Evolutionary conservation across 352 stramenopile species (phyloP), one percentile per base, ranked within the genome.

Genomic region (Stramenopiles sp.): DNA sequence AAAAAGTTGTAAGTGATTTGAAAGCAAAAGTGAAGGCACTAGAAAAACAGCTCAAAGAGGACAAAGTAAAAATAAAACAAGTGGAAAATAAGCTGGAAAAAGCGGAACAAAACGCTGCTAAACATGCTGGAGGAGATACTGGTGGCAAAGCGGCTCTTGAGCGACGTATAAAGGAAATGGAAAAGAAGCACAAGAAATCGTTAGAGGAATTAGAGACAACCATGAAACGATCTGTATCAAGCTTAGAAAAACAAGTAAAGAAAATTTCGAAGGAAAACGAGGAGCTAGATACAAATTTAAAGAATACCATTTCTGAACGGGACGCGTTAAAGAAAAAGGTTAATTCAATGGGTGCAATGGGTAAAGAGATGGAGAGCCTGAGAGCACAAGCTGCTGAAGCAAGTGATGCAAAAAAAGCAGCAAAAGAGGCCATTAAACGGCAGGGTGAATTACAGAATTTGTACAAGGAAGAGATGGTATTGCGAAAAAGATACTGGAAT

Each of bases 391-490:
- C 71, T 14, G 71, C 71, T 4, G 80, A 91, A 96, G 82, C 90
- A 95, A 82, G 83, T 87, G 30, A 87, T 97, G 81, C 90, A 92
- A 29, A 96, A 96, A 87, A 97, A 96, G 82, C 96, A 97, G 71
- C 71, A 14, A 33, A 78, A 31, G 71, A 78, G 4, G 71, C 71
- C 8, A 33, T 33, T 8, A 78, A 78, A 14, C 30, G 71, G 71
- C 71, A 78, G 22, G 71, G 71, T 78, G 71, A 31, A 33, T 78
- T 78, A 14, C 30, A 78, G 22, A 14, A 78, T 55, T 55, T 55
- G 39, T 55, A 55, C 14, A 55, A 55, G 39, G 71, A 78, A 14
- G 71, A 78, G 14, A 78, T 78, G 71, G 31, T 33, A 33, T 83
- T 86, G 81, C 85, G 91, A 30, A 87, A 90, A 8, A 91, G 93